phyloP scores from a whole-genome alignment of 805 yeast genomes.

The Yarrowia divulgata region DNA sequence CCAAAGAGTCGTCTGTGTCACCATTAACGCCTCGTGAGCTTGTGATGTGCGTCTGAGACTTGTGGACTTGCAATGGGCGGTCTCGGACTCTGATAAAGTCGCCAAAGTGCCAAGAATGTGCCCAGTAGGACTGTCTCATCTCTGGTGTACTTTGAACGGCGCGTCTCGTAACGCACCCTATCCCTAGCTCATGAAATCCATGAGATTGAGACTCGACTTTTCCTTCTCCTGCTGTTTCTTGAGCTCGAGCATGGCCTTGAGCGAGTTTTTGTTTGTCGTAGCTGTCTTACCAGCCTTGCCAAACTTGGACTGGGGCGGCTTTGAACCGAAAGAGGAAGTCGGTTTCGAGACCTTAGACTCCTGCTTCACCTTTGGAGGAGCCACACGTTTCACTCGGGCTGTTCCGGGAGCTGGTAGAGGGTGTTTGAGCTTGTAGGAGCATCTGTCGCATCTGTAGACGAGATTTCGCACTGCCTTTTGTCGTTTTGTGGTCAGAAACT shows the following conservation, averaged over 20 bases:
- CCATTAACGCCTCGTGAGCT: no score
- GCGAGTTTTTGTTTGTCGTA: neutral
- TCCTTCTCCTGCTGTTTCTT: constrained; percentile 28
- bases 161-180: no score
- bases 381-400: neutral
- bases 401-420: constrained; percentile 11
- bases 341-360: constrained; percentile 10
- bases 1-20: no score
- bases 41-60: no score
- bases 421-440: constrained; percentile 1
- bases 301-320: constrained; percentile 10
- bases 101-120: no score
- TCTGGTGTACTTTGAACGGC: no score
- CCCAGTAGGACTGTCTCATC: no score
- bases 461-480: constrained; percentile 9
- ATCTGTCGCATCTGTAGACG: constrained; percentile 9
- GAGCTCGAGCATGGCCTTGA: constrained; percentile 34
- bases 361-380: neutral
- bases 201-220: constrained; percentile 3
- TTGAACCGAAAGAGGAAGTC: neutral
- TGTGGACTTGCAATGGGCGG: no score
- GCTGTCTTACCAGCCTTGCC: constrained; percentile 13
- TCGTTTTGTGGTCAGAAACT: constrained; percentile 6
- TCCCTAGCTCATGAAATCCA: constrained; percentile 19
- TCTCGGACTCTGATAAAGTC: no score